Evolutionary conservation across 805 yeast species (phyloP).

Genomic region (Candida fluviatilis): DNA sequence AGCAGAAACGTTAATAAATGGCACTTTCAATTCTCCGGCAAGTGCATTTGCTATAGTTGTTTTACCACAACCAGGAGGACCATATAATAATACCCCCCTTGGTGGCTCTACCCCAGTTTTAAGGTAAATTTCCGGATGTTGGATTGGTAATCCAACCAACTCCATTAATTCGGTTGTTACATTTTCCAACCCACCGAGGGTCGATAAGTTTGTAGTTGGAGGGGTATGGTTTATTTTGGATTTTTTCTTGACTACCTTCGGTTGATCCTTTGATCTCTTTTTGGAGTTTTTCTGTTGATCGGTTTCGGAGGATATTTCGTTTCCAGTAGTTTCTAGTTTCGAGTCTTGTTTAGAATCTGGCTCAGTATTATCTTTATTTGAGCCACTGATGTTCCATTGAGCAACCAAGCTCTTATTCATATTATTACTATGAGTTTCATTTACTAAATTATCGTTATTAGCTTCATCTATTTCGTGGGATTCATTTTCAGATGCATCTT

Average conservation of each 20-base stretch:
- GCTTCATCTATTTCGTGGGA: conserved; percentile 39
- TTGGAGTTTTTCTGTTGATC: conserved; percentile 34
- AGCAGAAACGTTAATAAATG: conserved; percentile 86
- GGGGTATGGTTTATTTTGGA: conserved; percentile 59
- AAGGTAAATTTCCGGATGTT: conserved; percentile 87
- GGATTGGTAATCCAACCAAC: conserved; percentile 82
- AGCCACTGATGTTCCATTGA: conserved; percentile 48
- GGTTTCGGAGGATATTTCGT: conserved; percentile 8
- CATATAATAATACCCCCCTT: conserved; percentile 88
- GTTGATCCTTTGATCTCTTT: conserved; percentile 51
- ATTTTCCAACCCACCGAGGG: conserved; percentile 85
- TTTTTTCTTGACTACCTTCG: conserved; percentile 22
- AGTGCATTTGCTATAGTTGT: conserved; percentile 94
- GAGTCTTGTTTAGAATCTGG: conserved; percentile 4
- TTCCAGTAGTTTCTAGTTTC: conserved; percentile 4
- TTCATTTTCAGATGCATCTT: conserved; percentile 10
- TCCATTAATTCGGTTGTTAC: conserved; percentile 87
- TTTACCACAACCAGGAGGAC: conserved; percentile 99
- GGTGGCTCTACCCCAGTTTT: conserved; percentile 95
- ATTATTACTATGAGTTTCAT: conserved; percentile 58
- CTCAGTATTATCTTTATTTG: conserved; percentile 6
- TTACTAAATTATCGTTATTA: conserved; percentile 51
- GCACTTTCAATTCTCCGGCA: conserved; percentile 92
- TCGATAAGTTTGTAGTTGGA: conserved; percentile 62
- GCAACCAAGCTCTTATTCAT: conserved; percentile 75